These are phyloP conservation scores for Aethionema arabicum DNA, from an alignment of 345 rosid species.

Conservation along the genomic window DNA sequence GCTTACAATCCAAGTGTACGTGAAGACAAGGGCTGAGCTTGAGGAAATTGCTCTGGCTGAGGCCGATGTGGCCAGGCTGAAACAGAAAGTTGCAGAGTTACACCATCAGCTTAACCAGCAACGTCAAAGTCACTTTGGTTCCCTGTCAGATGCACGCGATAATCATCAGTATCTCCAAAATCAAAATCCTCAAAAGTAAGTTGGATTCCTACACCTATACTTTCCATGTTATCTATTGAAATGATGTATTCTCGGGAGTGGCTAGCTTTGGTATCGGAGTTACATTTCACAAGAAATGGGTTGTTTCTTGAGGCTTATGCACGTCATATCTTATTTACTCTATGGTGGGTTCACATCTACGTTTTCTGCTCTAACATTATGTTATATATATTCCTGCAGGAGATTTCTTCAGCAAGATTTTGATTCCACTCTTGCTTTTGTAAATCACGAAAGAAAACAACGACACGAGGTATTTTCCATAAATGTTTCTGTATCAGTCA, in stretches of 20 bases:
- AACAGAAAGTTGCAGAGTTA: constrained; percentile 98
- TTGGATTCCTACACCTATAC: constrained; percentile 23
- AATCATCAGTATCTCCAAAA: constrained; percentile 71
- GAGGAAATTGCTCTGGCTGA: constrained; percentile 99
- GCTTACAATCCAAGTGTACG: constrained; percentile 39
- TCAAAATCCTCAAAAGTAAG: constrained; percentile 84
- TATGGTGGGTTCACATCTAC: constrained; percentile 16
- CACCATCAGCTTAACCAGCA: constrained; percentile 99
- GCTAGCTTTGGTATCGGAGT: constrained; percentile 5
- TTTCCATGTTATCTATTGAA: constrained; percentile 8
- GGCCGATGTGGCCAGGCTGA: constrained; percentile 97
- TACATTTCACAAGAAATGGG: constrained; percentile 8
- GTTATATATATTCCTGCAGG: constrained; percentile 49
- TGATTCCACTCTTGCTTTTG: constrained; percentile 84
- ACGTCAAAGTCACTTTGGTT: constrained; percentile 75
- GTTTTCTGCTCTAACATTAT: constrained; percentile 12
- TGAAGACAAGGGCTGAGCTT: constrained; percentile 97
- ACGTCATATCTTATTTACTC: constrained; percentile 8
- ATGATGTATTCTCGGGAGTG: constrained; percentile 11
- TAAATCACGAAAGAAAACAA: constrained; percentile 90
- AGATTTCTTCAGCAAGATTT: constrained; percentile 91
- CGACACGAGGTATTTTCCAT: constrained; percentile 61
- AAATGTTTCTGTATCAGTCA: constrained; percentile 13
- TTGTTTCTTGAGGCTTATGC: constrained; percentile 14
- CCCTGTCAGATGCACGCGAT: constrained; percentile 79